Base-by-base conservation (phyloP, 1,139 yeast genomes). In the Lodderomyces orthopsilosis region DNA sequence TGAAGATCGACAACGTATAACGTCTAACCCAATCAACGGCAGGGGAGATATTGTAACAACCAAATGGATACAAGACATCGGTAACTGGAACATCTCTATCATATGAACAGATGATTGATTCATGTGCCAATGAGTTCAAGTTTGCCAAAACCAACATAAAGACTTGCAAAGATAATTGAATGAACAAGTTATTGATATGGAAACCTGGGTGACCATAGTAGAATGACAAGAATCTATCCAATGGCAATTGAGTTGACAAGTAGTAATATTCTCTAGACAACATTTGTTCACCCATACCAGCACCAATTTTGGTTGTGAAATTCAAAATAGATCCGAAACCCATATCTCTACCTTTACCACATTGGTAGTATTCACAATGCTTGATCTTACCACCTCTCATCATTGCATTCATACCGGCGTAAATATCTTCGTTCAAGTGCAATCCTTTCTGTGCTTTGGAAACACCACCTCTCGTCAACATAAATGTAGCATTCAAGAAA, bases 261-360 rank as follows among this genome's bases (percentile, higher is more conserved):
- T 93, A 93, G 72, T 91, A 93, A 74, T 93, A 93, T 70, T 93
- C 98, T 75, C 98, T 87, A 46, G 97, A 90, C 63, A 93, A 77
- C 94, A 93, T 91, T 72, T 93, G 98, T 72, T 93, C 98, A 73
- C 98, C 98, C 98, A 93, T 93, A 86, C 98, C 98, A 61, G 98
- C 96, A 77, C 98, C 98, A 83, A 93, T 93, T 79, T 93, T 93
- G 49, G 98, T 93, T 30, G 98, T 93, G 83, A 93, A 93, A 73
- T 93, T 93, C 77, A 93, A 81, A 79, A 93, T 90, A 35, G 98
- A 91, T 51, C 97, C 97, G 69, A 93, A 93, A 74, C 98, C 98
- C 75, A 93, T 82, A 84, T 93, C 98, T 83, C 98, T 90, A 73
- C 98, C 98, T 73, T 93, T 93, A 85, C 98, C 98, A 82, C 98